Conservation (phyloP, 2,329 filamentous ascomycete species). For the Cercospora sesami region DNA sequence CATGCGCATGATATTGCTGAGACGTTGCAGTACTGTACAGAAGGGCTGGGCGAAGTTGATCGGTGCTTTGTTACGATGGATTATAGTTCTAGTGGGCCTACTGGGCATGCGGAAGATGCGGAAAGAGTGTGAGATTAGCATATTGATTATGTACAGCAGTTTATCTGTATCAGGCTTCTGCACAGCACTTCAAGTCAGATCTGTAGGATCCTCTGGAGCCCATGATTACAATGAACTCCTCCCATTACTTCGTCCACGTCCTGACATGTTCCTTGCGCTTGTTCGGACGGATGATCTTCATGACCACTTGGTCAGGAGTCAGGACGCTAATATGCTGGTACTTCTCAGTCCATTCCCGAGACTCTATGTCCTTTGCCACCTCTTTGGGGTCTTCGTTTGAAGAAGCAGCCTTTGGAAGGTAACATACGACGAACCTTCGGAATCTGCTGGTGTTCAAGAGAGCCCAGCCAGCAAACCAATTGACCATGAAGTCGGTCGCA, state of each 20-base stretch:
- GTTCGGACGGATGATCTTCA: neutral
- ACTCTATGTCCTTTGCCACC: conserved; percentile 21
- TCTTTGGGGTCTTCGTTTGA: conserved; percentile 3
- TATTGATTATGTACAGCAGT: neutral
- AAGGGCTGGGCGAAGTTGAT: conserved; percentile 56
- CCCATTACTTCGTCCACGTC: neutral
- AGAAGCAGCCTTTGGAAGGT: conserved; percentile 24
- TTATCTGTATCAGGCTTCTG: neutral
- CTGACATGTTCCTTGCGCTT: neutral
- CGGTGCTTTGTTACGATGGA: conserved; percentile 55
- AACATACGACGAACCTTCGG: conserved; percentile 35
- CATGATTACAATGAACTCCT: neutral
- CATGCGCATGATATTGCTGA: conserved; percentile 62
- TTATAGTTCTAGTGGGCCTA: conserved; percentile 46
- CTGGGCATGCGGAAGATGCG: conserved; percentile 43
- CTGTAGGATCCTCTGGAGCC: no score
- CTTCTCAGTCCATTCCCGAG: conserved; percentile 31
- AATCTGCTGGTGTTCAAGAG: conserved; percentile 28
- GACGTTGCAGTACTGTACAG: conserved; percentile 63
- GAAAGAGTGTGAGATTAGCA: conserved; percentile 14
- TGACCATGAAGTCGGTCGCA: conserved; percentile 35
- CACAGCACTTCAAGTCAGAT: neutral
- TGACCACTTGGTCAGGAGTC: conserved; percentile 19
- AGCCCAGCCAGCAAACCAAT: conserved; percentile 39
- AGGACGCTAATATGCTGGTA: conserved; percentile 34